Conservation (phyloP, 495 filamentous ascomycete species). For the Neurospora sp. region DNA sequence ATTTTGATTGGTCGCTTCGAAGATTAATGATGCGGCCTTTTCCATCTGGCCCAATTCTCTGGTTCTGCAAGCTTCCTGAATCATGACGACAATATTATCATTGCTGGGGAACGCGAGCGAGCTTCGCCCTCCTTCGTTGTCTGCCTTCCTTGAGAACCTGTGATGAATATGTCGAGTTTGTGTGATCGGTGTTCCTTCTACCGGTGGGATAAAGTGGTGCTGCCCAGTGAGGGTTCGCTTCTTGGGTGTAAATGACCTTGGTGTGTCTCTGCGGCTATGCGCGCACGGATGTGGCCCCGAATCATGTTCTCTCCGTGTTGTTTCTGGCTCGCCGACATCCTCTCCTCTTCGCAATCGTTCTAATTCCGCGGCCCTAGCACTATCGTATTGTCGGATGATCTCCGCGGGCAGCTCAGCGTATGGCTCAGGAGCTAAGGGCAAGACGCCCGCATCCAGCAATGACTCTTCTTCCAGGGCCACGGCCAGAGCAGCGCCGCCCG, state of each 20-base stretch:
- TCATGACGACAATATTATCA: slow-evolving; percentile 7
- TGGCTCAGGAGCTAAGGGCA: slow-evolving; percentile 12
- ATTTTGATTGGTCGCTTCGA: slow-evolving; percentile 9
- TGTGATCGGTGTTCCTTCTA: background rate
- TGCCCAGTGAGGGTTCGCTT: background rate
- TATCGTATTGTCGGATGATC: background rate
- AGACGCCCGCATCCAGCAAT: slow-evolving; percentile 8
- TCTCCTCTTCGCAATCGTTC: background rate
- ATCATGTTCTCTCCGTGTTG: background rate
- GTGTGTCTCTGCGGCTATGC: background rate
- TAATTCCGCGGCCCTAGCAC: background rate
- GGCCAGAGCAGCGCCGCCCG: slow-evolving; percentile 20
- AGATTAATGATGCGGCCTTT: slow-evolving; percentile 14
- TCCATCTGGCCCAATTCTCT: slow-evolving; percentile 11
- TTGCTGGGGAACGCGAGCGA: slow-evolving; percentile 4
- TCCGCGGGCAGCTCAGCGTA: background rate
- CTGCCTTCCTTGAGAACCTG: background rate
- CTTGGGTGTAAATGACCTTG: background rate
- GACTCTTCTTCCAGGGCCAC: slow-evolving; percentile 41
- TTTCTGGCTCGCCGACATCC: background rate
- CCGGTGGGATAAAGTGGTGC: background rate
- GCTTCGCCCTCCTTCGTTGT: slow-evolving; percentile 1
- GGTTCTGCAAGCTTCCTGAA: slow-evolving; percentile 12
- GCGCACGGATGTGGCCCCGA: background rate
- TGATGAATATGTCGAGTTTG: background rate